Evolutionary conservation across 257 asterid species (phyloP), one percentile per base, ranked within the genome.

Genomic region (Gardenia jasminoides): DNA sequence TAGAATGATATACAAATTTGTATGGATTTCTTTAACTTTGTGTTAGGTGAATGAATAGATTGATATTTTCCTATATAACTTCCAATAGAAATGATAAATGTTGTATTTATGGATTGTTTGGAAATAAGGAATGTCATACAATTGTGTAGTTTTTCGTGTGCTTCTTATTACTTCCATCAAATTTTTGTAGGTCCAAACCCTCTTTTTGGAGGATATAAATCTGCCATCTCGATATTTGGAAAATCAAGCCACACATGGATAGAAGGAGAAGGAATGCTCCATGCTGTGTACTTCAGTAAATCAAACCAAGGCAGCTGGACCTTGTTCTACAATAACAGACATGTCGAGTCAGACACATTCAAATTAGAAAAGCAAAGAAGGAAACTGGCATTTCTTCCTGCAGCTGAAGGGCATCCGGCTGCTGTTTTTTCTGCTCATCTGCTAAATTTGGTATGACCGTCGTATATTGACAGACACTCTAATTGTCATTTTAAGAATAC

Each of bases 251-350:
- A 78, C 16, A 50, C 76, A n/a, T 87, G 91, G 91, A 39, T 88
- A 31, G 91, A 88, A 85, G 91, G 91, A 58, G 88, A 85, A 80
- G 91, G 89, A 75, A 87, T 85, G 91, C 78, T 88, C n/a, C 91
- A 88, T 72, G 89, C 89, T 33, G 46, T 88, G 39, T 69, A 85
- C 75, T 83, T 87, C 62, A 65, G 72, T 5, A 85, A 41, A 76
- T 72, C 79, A 0, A 17, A 47, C 33, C 50, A 1, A 43, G 82
- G 83, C 1, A 31, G 56, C 67, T 83, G 91, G 91, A 85, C 28
- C 9, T 28, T 44, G 1, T 26, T 1, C 10, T 85, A 87, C 79
- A 87, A 78, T 3, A 87, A 83, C 72, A 83, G 71, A 78, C 76
- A 79, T 33, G 80, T 82, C 52, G 73, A 78, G 61, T 81, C 91